A percentile compares a stretch with the other conserved stretches of the same genome.
phyloP scores from a whole-genome alignment of 1,284 basidiomycete genomes.

The Apiotrichum gracile region DNA sequence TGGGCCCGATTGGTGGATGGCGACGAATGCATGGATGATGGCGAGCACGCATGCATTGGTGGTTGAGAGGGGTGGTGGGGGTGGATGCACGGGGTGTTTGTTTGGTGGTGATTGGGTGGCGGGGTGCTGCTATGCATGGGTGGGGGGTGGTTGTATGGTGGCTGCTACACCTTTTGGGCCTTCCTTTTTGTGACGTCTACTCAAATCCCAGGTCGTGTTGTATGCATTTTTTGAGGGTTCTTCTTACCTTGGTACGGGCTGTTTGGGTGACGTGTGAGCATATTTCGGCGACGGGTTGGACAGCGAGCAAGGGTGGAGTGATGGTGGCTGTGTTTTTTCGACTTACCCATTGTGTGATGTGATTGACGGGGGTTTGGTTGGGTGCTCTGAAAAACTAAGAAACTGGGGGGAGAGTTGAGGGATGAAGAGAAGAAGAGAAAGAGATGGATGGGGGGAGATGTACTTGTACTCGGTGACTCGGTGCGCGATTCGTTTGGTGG shows the following conservation, averaged over 20 bases:
- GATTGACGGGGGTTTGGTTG: too few relatives aligned
- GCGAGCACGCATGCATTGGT: not conserved
- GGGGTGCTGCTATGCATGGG: not conserved
- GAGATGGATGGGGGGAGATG: not conserved
- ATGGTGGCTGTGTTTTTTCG: too few relatives aligned
- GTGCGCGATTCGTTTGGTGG: too few relatives aligned
- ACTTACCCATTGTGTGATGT: too few relatives aligned
- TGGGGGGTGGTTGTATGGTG: not conserved
- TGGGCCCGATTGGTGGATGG: not conserved
- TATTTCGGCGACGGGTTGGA: too few relatives aligned
- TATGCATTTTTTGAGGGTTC: not conserved
- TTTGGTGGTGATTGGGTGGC: not conserved
- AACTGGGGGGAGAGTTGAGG: not conserved
- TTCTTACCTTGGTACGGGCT: slow-evolving; percentile 22
- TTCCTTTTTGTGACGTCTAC: not conserved
- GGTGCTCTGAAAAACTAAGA: too few relatives aligned
- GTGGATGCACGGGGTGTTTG: slow-evolving; percentile 4
- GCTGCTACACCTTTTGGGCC: slow-evolving; percentile 1
- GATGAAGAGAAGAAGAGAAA: slow-evolving; percentile 1
- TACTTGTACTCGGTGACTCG: too few relatives aligned
- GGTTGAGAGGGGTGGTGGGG: not conserved
- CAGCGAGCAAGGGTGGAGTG: too few relatives aligned
- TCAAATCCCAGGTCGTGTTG: not conserved
- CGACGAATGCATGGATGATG: slow-evolving; percentile 2
- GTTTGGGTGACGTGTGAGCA: slow-evolving; percentile 7